Conservation (phyloP, 1,284 basidiomycete species). For the Cyathus olla region DNA sequence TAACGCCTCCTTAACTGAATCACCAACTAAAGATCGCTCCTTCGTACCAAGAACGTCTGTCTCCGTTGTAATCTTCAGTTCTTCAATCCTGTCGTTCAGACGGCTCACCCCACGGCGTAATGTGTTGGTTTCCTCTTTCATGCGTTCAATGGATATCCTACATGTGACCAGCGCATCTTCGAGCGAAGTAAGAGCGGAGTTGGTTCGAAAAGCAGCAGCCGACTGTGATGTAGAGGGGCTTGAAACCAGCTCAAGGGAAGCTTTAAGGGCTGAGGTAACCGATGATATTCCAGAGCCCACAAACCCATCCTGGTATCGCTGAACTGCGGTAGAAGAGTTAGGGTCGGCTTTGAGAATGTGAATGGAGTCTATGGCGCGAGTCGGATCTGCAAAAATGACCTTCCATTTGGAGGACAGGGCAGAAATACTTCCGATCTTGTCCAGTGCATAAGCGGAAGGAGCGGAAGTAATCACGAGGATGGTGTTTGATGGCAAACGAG, state of each 20-base stretch:
- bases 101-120: conserved; percentile 32
- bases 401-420: conserved; percentile 16
- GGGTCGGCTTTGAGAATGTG: conserved; percentile 56
- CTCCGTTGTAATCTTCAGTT: conserved; percentile 32
- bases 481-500: conserved; percentile 55
- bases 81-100: conserved; percentile 38
- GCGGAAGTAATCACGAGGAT: conserved; percentile 60
- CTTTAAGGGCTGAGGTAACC: conserved; percentile 53
- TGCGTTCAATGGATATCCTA: conserved; percentile 20
- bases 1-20: conserved; percentile 64
- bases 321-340: conserved; percentile 59
- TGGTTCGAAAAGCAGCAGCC: conserved; percentile 26
- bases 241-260: conserved; percentile 32
- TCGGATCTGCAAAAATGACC: conserved; percentile 66
- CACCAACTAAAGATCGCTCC: conserved; percentile 21
- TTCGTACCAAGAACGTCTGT: conserved; percentile 31
- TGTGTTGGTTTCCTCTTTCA: conserved; percentile 32
- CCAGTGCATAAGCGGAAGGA: conserved; percentile 12
- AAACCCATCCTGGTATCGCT: conserved; percentile 73
- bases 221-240: conserved; percentile 7
- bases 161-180: conserved; percentile 39
- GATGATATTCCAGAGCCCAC: conserved; percentile 65
- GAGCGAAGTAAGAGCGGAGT: conserved; percentile 45
- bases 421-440: conserved; percentile 1
- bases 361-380: conserved; percentile 65